Evolutionary conservation across 2,329 filamentous ascomycete species (phyloP).

Genomic region (Byssochlamys sp.): DNA sequence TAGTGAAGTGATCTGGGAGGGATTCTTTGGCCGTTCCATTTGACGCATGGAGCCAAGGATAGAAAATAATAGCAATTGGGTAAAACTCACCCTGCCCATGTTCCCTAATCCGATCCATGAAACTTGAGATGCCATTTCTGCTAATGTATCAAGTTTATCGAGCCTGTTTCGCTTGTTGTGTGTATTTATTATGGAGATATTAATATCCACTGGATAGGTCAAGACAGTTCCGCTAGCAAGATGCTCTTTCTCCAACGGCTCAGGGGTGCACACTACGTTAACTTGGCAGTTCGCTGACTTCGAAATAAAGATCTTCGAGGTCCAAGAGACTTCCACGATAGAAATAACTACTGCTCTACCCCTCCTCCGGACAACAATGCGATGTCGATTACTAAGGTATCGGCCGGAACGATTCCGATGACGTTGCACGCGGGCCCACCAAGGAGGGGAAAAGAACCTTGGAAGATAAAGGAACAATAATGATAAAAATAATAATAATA

Average conservation of each 20-base stretch:
- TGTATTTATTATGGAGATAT: neutral
- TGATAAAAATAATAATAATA: too few species aligned
- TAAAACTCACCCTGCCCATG: slow-evolving; percentile 13
- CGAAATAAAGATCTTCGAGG: neutral
- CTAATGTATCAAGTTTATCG: neutral
- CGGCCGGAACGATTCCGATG: neutral
- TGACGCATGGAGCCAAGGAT: too few species aligned
- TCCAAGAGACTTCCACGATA: neutral
- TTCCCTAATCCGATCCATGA: slow-evolving; percentile 18
- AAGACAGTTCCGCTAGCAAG: neutral
- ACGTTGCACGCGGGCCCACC: neutral
- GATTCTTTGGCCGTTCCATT: too few species aligned
- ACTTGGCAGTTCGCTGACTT: too few species aligned
- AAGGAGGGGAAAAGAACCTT: neutral
- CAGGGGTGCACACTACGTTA: too few species aligned
- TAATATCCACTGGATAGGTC: neutral
- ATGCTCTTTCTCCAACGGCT: neutral
- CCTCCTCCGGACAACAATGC: neutral
- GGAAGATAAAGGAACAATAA: too few species aligned
- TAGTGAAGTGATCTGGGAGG: neutral
- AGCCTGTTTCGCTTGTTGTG: neutral
- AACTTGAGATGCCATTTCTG: slow-evolving; percentile 6
- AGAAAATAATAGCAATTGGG: slow-evolving; percentile 4
- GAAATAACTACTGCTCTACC: neutral
- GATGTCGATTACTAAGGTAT: neutral